Base-by-base conservation (phyloP, 768 basidiomycete genomes). In the Suillus brevipes region DNA sequence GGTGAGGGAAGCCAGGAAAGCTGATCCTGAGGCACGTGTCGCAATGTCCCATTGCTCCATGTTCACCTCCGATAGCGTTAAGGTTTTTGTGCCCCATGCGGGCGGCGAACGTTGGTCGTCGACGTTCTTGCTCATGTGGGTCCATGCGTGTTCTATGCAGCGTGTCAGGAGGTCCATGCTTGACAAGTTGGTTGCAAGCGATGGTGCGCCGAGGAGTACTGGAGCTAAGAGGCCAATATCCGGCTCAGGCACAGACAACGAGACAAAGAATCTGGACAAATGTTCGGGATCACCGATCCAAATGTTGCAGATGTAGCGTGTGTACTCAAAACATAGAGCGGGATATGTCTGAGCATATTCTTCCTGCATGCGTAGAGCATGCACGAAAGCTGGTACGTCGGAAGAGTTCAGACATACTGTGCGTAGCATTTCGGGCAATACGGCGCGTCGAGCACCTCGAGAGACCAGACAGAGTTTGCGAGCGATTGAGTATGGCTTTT, bases 31-130 rank as follows among this genome's bases (percentile, higher is more conserved):
- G 50, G 50, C 6, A 50, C 7, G 7, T 25, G 1, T 9, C 73
- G 71, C n/a, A 52, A 37, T 10, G 66, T 77, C 20, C 71, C 71
- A 25, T 68, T 74, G 36, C 81, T 62, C 3, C 74, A 71, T 52
- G 72, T 75, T 80, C 80, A 82, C 9, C 6, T 81, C 80, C 10
- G 72, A 73, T 31, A 82, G 70, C 0, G 76, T 77, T 18, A 80
- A 70, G 36, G 69, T 62, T 13, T 23, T 43, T 9, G 57, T 66
- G 23, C 47, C 28, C 66, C 66, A 67, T 2, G 66, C 74, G 34
- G 61, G 70, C 59, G 77, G 79, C 18, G 61, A 63, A 75, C 75
- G 77, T 40, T 14, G 9, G 16, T 2, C 25, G 18, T 23, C 18
- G 9, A 7, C 10, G n/a, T 28, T 18, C 36, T 10, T 10, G 23